Evolutionary conservation across 345 rosid genomes (phyloP), one percentile per base, ranked within the genome.

Genomic region (Brassica juncea): DNA sequence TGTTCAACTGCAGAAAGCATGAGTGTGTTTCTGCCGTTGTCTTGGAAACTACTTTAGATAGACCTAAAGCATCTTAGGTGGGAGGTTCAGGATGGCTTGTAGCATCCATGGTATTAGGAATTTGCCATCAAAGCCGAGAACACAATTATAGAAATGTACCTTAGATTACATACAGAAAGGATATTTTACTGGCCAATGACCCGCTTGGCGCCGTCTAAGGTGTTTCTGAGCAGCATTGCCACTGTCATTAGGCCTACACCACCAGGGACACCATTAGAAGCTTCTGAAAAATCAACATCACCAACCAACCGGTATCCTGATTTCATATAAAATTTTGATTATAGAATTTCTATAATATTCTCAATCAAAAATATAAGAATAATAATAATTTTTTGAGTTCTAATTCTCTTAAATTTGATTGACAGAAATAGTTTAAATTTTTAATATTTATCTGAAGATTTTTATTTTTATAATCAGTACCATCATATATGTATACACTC

Each of bases 161-260:
- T 9, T 11, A 44, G 59, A 31, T 66, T 59, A 23, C 69, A 71
- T 6, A 60, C 6, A 64, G 49, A 63, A 19, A 3, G 30, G 35
- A 32, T 55, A 9, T 11, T 52, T 83, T 81, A 87, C 74, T 84
- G 78, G 82, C 76, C 82, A 10, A 89, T 84, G 58, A 74, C 88
- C 31, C 88, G 87, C 83, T 88, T 94, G 31, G 97, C 97, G 44
- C 94, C 88, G 63, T 91, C 97, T 77, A 94, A 75, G 11, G 97
- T 90, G 81, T 92, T 92, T 81, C 76, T 86, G 71, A 94, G 91
- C 65, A 94, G 91, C 97, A 94, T 92, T 2, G 97, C 92, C 6
- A 94, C 97, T 2, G 95, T 94, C 97, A 92, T 94, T 14, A 97
- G 99, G 55, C 97, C 97, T 2, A 94, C 97, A 47, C 97, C 99